Conservation (phyloP, 495 filamentous ascomycete species). For the Tuber indicum region DNA sequence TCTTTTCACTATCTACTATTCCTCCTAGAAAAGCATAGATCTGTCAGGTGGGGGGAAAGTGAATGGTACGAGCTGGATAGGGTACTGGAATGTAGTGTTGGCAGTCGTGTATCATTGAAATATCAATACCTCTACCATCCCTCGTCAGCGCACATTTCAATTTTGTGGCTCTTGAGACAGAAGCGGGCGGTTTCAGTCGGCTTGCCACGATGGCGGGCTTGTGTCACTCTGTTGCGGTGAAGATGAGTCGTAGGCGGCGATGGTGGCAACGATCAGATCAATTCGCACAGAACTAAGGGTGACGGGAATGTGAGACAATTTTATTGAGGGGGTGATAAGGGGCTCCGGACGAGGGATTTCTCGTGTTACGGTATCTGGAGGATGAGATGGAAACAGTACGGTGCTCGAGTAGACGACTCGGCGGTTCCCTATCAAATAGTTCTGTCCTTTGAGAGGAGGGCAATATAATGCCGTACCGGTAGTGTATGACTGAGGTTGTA, state of each 20-base stretch:
- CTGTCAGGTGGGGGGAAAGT: neutral
- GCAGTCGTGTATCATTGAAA: neutral
- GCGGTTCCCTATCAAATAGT: neutral
- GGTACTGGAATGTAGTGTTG: neutral
- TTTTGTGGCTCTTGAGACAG: neutral
- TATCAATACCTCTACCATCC: neutral
- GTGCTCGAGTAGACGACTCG: neutral
- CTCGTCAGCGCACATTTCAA: neutral
- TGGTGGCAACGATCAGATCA: slow-evolving; percentile 1
- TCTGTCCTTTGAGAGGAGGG: neutral
- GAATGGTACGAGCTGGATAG: neutral
- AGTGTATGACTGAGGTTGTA: neutral
- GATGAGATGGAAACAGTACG: neutral
- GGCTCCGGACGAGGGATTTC: neutral
- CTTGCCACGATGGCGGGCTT: neutral
- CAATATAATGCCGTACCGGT: neutral
- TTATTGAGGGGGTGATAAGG: neutral
- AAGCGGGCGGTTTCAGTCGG: neutral
- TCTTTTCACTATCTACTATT: neutral
- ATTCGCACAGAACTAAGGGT: neutral
- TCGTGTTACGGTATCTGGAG: neutral
- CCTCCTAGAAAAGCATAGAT: neutral
- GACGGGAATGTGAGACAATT: neutral
- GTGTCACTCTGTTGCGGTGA: neutral
- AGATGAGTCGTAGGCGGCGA: neutral